Percentiles rank a stretch among this genome's conserved stretches.
phyloP scores from a whole-genome alignment of 2,329 filamentous ascomycete species.

The Tetracladium maxilliforme region DNA sequence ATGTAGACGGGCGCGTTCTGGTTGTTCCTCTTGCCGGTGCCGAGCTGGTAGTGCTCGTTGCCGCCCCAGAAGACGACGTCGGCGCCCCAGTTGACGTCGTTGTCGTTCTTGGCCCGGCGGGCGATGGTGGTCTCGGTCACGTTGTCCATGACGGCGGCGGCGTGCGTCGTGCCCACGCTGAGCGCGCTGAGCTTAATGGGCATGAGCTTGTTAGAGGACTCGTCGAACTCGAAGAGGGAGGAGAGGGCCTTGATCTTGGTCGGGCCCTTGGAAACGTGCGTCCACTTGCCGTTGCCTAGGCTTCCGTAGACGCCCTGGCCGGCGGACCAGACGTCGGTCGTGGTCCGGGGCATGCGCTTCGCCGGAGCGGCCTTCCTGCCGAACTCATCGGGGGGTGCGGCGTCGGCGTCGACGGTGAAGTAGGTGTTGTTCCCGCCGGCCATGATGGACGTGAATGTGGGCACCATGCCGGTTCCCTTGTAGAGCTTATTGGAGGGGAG shows the following conservation, averaged over 20 bases:
- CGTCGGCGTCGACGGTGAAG: constrained; percentile 68
- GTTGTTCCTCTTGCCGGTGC: constrained; percentile 81
- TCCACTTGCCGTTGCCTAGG: constrained; percentile 79
- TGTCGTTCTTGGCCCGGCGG: no score
- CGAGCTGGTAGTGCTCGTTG: constrained; percentile 87
- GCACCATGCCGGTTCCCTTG: constrained; percentile 41
- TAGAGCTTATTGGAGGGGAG: constrained; percentile 64
- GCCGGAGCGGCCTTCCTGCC: constrained; percentile 11
- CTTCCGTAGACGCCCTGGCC: constrained; percentile 75
- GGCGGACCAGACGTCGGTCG: constrained; percentile 72
- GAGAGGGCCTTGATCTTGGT: constrained; percentile 74
- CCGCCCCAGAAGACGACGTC: constrained; percentile 91
- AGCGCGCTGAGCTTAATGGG: constrained; percentile 68
- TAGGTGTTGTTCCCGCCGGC: constrained; percentile 82
- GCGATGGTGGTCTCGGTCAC: constrained; percentile 34
- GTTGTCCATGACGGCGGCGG: constrained; percentile 72
- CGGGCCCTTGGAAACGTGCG: constrained; percentile 65
- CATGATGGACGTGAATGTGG: constrained; percentile 61
- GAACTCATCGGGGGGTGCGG: constrained; percentile 21
- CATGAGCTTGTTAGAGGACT: constrained; percentile 46
- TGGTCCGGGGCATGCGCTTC: constrained; percentile 36
- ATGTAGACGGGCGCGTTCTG: constrained; percentile 64
- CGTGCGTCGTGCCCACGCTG: constrained; percentile 67
- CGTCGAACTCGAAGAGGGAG: constrained; percentile 77
- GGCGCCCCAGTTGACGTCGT: constrained; percentile 75